Percentiles rank a stretch among this genome's conserved stretches.
phyloP scores from a whole-genome alignment of 352 stramenopile species.

The Plasmopara muralis region DNA sequence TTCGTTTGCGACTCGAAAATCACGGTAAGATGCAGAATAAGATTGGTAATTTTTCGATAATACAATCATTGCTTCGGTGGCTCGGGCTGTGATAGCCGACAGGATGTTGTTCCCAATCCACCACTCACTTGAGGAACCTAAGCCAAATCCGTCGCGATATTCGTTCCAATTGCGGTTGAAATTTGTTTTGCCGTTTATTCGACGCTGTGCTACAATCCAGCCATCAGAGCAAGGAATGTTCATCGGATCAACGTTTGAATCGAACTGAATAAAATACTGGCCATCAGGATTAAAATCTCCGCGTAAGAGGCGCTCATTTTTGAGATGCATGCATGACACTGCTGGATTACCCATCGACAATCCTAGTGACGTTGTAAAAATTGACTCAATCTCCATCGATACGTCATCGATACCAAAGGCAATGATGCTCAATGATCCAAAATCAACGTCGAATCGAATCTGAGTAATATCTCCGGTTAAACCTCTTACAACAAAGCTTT shows the following conservation, averaged over 20 bases:
- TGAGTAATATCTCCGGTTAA: conserved; percentile 32
- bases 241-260: conserved; percentile 17
- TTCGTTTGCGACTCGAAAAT: conserved; percentile 40
- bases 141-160: conserved; percentile 47
- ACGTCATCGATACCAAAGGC: conserved; percentile 59
- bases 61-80: conserved; percentile 41
- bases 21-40: conserved; percentile 35
- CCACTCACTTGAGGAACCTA: conserved; percentile 42
- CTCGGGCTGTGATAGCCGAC: conserved; percentile 25
- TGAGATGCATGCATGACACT: conserved; percentile 46
- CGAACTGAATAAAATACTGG: conserved; percentile 43
- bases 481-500: conserved; percentile 35
- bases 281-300: conserved; percentile 50
- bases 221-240: conserved; percentile 44
- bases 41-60: conserved; percentile 40
- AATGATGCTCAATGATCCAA: conserved; percentile 31
- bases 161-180: conserved; percentile 61
- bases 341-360: conserved; percentile 39
- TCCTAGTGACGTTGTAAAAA: conserved; percentile 39
- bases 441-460: conserved; percentile 39
- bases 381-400: conserved; percentile 55
- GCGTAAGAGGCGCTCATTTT: conserved; percentile 25
- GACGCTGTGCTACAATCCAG: conserved; percentile 49
- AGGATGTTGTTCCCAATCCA: conserved; percentile 52
- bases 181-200: conserved; percentile 36